Conservation (phyloP, 2,329 filamentous ascomycete species). For the Ascochyta fabae region DNA sequence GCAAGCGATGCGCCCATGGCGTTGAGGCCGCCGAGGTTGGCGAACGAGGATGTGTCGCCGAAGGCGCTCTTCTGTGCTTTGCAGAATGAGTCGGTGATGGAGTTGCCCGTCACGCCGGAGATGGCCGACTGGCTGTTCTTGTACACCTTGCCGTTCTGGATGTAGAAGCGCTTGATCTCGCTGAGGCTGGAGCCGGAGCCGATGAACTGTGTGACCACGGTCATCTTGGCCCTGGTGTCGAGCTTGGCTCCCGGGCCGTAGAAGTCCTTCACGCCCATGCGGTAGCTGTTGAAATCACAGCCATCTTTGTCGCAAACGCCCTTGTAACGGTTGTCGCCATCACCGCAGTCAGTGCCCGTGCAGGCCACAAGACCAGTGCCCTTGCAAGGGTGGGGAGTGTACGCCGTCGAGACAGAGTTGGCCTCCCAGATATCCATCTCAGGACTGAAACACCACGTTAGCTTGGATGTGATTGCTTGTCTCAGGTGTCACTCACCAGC, state of each 20-base stretch:
- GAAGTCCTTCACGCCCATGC: slow-evolving; percentile 68
- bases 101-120: slow-evolving; percentile 56
- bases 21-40: slow-evolving; percentile 61
- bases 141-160: slow-evolving; percentile 59
- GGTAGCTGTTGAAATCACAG: slow-evolving; percentile 68
- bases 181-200: slow-evolving; percentile 51
- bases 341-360: slow-evolving; percentile 53
- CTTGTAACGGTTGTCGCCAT: slow-evolving; percentile 60
- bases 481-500: slow-evolving; percentile 53
- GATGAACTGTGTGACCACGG: slow-evolving; percentile 61
- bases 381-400: slow-evolving; percentile 70
- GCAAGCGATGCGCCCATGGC: slow-evolving; percentile 62
- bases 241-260: slow-evolving; percentile 63
- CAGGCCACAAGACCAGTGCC: slow-evolving; percentile 60
- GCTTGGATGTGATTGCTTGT: too few species aligned
- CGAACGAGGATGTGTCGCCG: slow-evolving; percentile 61
- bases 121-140: slow-evolving; percentile 54
- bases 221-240: slow-evolving; percentile 53
- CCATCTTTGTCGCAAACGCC: slow-evolving; percentile 72
- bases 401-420: slow-evolving; percentile 68
- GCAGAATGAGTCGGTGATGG: slow-evolving; percentile 67
- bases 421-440: slow-evolving; percentile 77
- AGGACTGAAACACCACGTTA: slow-evolving; percentile 31
- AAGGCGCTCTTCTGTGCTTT: slow-evolving; percentile 62
- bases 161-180: slow-evolving; percentile 58